A percentile compares a stretch with the other conserved stretches of the same genome.
Evolutionary conservation across 768 basidiomycete species (phyloP).

Genomic region (Leucosporidium scottii): DNA sequence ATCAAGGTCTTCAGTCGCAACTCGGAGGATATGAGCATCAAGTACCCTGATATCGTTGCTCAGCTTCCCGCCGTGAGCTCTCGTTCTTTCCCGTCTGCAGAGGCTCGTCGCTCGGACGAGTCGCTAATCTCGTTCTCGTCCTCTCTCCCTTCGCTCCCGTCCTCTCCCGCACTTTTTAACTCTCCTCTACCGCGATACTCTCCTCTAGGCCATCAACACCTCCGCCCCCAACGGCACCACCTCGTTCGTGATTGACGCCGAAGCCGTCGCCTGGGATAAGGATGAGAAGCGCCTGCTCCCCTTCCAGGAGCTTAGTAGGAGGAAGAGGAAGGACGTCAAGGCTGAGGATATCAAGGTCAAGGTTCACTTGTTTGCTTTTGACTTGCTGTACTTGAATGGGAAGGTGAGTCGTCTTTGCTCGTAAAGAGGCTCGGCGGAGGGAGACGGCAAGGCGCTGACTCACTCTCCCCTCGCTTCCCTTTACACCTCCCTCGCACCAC

Average conservation of each 20-base stretch:
- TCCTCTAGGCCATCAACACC: slow-evolving; percentile 64
- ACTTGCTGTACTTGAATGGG: slow-evolving; percentile 91
- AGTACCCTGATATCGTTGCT: slow-evolving; percentile 95
- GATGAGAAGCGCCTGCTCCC: slow-evolving; percentile 59
- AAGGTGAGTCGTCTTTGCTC: slow-evolving; percentile 56
- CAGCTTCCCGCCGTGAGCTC: slow-evolving; percentile 70
- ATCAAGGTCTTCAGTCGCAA: slow-evolving; percentile 84
- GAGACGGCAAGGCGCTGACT: background rate
- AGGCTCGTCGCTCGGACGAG: background rate
- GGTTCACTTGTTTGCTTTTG: slow-evolving; percentile 94
- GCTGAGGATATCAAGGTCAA: slow-evolving; percentile 95
- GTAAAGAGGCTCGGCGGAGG: too few relatives aligned
- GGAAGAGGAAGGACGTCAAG: slow-evolving; percentile 96
- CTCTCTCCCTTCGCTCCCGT: slow-evolving; percentile 62
- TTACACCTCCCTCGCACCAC: background rate
- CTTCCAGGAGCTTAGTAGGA: slow-evolving; percentile 90
- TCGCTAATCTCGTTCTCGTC: slow-evolving; percentile 57
- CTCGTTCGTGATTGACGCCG: slow-evolving; percentile 91
- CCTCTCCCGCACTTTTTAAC: background rate
- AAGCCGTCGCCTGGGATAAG: slow-evolving; percentile 94
- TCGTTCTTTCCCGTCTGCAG: slow-evolving; percentile 9
- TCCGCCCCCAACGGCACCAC: slow-evolving; percentile 48
- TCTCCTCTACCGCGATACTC: too few relatives aligned
- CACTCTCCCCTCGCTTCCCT: background rate
- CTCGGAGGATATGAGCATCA: slow-evolving; percentile 98